Conservation (phyloP, 495 filamentous ascomycete species). For the Penicillium goetzii region DNA sequence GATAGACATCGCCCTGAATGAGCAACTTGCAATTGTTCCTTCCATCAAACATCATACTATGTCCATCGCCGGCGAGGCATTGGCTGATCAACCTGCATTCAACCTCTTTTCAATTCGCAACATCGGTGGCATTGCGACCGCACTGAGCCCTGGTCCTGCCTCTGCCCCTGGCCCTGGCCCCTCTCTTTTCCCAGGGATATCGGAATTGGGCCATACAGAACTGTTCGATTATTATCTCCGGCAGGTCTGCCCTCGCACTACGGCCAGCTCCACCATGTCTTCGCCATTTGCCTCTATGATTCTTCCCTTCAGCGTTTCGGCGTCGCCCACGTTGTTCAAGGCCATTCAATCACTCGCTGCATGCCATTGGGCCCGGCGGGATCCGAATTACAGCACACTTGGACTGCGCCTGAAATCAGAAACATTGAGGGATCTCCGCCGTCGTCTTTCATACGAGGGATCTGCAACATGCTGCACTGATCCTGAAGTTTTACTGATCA, state of each 20-base stretch:
- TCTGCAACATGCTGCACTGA: slow-evolving; percentile 31
- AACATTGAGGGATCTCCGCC: slow-evolving; percentile 44
- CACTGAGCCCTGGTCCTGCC: slow-evolving; percentile 15
- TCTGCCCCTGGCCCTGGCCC: slow-evolving; percentile 24
- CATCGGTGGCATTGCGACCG: not conserved
- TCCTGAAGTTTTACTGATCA: slow-evolving; percentile 46
- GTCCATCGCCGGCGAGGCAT: not conserved
- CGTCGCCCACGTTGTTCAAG: slow-evolving; percentile 42
- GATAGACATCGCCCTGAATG: slow-evolving; percentile 36
- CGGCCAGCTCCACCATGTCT: slow-evolving; percentile 37
- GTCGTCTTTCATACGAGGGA: slow-evolving; percentile 35
- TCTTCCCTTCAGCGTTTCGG: slow-evolving; percentile 43
- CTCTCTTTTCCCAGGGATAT: slow-evolving; percentile 38
- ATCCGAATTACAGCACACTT: slow-evolving; percentile 35
- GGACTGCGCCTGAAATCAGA: slow-evolving; percentile 45
- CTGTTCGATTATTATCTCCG: slow-evolving; percentile 51
- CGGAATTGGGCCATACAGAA: slow-evolving; percentile 32
- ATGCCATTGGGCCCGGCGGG: slow-evolving; percentile 41
- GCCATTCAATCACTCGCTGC: slow-evolving; percentile 48
- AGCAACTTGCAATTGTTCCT: slow-evolving; percentile 30
- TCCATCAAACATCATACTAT: not conserved
- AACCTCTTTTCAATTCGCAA: slow-evolving; percentile 9
- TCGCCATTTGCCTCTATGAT: slow-evolving; percentile 50
- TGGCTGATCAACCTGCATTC: slow-evolving; percentile 12
- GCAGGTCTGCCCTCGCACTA: slow-evolving; percentile 49